Conservation (phyloP, 768 basidiomycete genomes). For the Amanita polypyramis region DNA sequence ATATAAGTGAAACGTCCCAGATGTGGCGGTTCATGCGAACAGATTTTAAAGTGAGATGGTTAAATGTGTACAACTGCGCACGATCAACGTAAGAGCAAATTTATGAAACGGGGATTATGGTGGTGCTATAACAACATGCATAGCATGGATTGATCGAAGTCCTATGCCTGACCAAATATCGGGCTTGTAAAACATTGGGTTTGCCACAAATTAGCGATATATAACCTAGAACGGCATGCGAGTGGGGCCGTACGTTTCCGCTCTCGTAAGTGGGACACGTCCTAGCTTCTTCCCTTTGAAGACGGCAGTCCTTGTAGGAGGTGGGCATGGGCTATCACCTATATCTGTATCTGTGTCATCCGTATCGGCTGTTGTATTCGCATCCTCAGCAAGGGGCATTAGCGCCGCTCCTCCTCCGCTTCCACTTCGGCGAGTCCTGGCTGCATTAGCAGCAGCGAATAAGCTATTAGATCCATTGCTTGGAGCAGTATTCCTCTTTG, state of each 20-base stretch:
- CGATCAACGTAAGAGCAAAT: not conserved
- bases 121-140: not conserved
- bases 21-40: not conserved
- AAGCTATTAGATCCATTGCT: conserved; percentile 37
- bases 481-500: conserved; percentile 62
- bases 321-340: conserved; percentile 84
- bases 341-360: conserved; percentile 73
- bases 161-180: not conserved
- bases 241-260: conserved; percentile 61
- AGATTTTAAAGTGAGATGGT: conserved; percentile 5
- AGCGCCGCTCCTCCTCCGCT: conserved; percentile 23
- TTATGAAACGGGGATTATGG: not conserved
- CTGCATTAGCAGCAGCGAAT: conserved; percentile 63
- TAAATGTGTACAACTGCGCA: conserved; percentile 7
- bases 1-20: not conserved
- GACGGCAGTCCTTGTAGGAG: conserved; percentile 47
- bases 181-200: not conserved
- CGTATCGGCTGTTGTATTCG: conserved; percentile 45
- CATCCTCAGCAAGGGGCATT: conserved; percentile 58
- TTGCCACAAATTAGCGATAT: not conserved
- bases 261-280: conserved; percentile 39
- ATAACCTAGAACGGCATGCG: conserved; percentile 38
- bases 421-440: conserved; percentile 50
- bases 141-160: not conserved
- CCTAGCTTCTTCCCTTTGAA: conserved; percentile 50